Evolutionary conservation across 257 asterid genomes (phyloP), one percentile per base, ranked within the genome.

Genomic region (Solanum sitiens): DNA sequence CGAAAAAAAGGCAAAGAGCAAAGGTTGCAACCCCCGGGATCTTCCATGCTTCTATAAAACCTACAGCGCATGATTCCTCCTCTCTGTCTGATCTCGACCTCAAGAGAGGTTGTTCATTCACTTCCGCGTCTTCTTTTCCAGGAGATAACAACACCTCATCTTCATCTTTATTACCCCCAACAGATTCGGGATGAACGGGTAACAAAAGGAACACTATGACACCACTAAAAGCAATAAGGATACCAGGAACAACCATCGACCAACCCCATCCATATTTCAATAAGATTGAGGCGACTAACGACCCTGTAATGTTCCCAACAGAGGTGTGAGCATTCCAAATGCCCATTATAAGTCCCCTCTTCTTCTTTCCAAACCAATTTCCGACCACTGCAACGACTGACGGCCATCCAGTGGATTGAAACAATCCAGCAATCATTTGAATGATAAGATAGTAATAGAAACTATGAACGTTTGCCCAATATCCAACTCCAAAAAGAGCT

Each of bases 391-490:
- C 98, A 40, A 97, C 99, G 80, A 97, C 99, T 1, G 99, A 95
- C 3, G 99, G 99, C 99, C 99, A 96, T 27, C 99, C 99, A 0
- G 99, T 93, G 63, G 99, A 97, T 72, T 97, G 99, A 89, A 95
- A 96, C 92, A 97, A 89, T 18, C 99, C 99, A 0, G 99, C 98
- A 53, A 96, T 89, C 98, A 97, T 96, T 89, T 97, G 99, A 16
- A 94, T 93, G 3, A 94, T 47, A 86, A 96, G 71, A 84, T 92
- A 97, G 88, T 96, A 97, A 50, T 93, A 94, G 85, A 97, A 97
- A 20, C 86, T 63, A 61, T 97, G 99, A 56, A 95, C 83, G 83
- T 93, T 91, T 1, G 93, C 95, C 98, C 99, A 97, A 65, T 93
- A 97, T 45, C 99, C 99, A 18, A 95, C 87, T 33, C 99, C 99